Evolutionary conservation across 164 flowering plant species (phyloP), one percentile per base, ranked within the genome.

Genomic region (Sedum album): DNA sequence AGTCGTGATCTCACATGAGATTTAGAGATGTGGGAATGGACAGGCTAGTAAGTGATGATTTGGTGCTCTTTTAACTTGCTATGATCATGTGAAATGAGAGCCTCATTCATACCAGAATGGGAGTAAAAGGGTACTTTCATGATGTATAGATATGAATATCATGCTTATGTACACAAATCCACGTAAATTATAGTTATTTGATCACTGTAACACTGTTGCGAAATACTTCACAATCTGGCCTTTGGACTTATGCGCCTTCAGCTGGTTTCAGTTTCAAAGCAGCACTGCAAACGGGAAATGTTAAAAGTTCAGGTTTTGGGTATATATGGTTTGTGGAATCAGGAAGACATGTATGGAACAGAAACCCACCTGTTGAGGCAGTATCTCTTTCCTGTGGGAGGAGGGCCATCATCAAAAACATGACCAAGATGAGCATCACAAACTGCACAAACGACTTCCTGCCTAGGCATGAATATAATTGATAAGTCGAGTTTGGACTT

Each of bases 341-440:
- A 28, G 60, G 26, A 53, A 53, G 14, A 53, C 5, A 17, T 14
- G 1, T 57, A 26, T 28, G 62, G 7, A 57, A 14, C 6, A 25
- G 10, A 10, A 14, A 20, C 5, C 74, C 66, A 89, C 98, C 98
- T 90, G 63, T 93, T 93, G 74, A 90, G 90, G 65, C 98, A 93
- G 68, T 84, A 85, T 2, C 97, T 89, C 72, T 87, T 83, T 71
- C 98, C 96, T 0, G 98, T 90, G 17, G 93, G 98, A 9, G 87
- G 91, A 0, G 98, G 98, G 2, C 98, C 96, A 72, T 93, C 98
- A 67, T 86, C 88, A 62, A 93, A 93, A 38, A 93, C 86, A 79
- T 90, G 98, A 39, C 98, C 98, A 70, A 93, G 94, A 76, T 93
- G 96, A 69, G 96, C 87, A 72, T 79, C 88, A 74, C 96, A 90